Base-by-base conservation (phyloP, 2,329 filamentous ascomycete genomes). In the Colletotrichum australisinense region DNA sequence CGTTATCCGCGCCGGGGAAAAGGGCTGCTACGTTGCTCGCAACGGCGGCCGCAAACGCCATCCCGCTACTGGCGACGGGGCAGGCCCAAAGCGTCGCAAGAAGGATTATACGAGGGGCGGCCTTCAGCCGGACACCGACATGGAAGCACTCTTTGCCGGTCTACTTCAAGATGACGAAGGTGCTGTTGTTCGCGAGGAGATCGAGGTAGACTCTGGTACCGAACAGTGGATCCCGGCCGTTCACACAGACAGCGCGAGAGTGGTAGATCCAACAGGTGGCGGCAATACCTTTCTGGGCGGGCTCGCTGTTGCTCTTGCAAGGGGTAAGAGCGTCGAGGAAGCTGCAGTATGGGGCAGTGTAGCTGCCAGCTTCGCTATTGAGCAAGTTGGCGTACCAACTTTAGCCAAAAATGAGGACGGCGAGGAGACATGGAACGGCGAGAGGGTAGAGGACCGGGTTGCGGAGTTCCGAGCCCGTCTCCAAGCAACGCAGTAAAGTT, bases 251-350 rank as follows among this genome's bases (percentile, higher is more conserved):
- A 55, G 77, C 1, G 71, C 77, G 9, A 89, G 85, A 71, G 94
- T 98, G 1, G 85, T 97, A n/a, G 97, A 98, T 81, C 95, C 96
- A 0, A 98, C 97, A 0, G 97, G 97, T 11, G 97, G 95, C 24
- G 97, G 97, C 0, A 99, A 99, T 82, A 92, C 93, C 0, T 98
- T 98, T 78, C 86, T 98, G 28, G 88, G 88, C 26, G 88, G 89
- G n/a, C 77, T 91, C 59, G 84, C 87, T 0, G 85, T 92, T 14
- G 91, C 86, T 1, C 82, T 93, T 76, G 91, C 87, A 38, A 84
- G 93, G 65, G 91, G 90, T 1, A 86, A 88, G 76, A 79, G 81
- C 30, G 85, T 94, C 53, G 90, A 92, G 73, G 91, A 94, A 77
- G 95, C 95, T 5, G 92, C 93, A 5, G 86, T 90, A 0, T 96